Evolutionary conservation across 2,329 filamentous ascomycete species (phyloP), one percentile per base, ranked within the genome.

Genomic region (Dactylella cylindrospora): DNA sequence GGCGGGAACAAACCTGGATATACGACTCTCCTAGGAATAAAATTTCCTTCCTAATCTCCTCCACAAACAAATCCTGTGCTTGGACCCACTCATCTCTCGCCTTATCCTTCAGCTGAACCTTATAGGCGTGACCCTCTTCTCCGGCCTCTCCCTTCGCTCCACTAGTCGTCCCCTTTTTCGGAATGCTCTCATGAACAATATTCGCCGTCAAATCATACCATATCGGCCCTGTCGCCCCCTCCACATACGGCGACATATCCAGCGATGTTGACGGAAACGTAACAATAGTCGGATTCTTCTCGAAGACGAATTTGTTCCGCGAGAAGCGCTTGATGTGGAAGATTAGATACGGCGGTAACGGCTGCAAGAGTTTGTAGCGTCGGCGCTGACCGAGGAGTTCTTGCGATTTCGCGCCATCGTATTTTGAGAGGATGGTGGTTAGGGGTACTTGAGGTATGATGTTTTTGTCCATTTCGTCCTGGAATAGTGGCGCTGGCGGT

Each of bases 271-370:
- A 85, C 66, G 91, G 88, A 73, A 97, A 98, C 0, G 91, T 97
- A 66, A 98, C 93, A 70, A 98, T 98, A 7, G 93, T 98, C 0
- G 91, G 93, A 73, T 98, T 98, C 44, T 93, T 86, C 75, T 97
- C 91, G 1, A 86, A 82, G 15, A 98, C 88, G 71, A 98, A 98
- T 73, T 96, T 95, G 77, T 98, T 98, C 67, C 86, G 84, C 67
- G 85, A 88, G 79, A 98, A 98, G 68, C 93, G 89, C 76, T 97
- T 97, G 76, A 97, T 85, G 76, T 98, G 91, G 76, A 98, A 89
- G 47, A 93, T 78, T 13, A 98, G 82, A 71, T 86, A 97, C 0
- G 90, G 91, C 0, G 93, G 93, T 0, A 98, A 79, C 0, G 93
- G 93, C 70, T 95, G 90, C 40, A 95, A 76, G 3, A 98, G 79